Base-by-base conservation (phyloP, 257 asterid species). In the Plectranthus barbatus region DNA sequence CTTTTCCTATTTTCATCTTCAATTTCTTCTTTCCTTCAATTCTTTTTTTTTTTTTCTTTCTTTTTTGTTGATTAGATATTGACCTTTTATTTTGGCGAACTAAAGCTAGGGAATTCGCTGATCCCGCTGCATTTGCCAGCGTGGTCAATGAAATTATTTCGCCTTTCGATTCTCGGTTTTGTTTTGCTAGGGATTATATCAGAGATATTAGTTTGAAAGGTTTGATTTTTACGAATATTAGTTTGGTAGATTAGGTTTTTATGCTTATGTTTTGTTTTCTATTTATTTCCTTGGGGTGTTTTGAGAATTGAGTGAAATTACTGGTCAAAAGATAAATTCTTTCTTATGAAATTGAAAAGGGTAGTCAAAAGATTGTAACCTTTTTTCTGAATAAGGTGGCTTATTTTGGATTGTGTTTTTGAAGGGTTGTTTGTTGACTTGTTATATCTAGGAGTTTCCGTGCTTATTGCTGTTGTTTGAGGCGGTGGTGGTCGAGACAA, bases 41-140 rank as follows among this genome's bases (percentile, higher is more conserved):
- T 64, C 40, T 7, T 54, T 41, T 24, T 9, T 18, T 48, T 10
- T 36, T 8, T 3, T 36, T 36, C 5, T 9, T 18, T 48, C 41
- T 36, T 8, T 3, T 36, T 36, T 7, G 50, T 51, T 39, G 70
- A 51, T 74, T 52, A 14, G 65, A 34, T 60, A 47, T 64, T 42
- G 65, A 50, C 64, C 46, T 62, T 53, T 29, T 58, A 55, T 68
- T 59, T 53, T 1, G 62, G 59, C 15, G 67, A 29, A 18, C 52
- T 56, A 45, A 31, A 20, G 72, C 47, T 26, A 29, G 51, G 66
- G 50, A 66, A 79, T 66, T 78, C 73, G 66, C 90, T 81, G 93
- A 77, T 80, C 87, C 66, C 79, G 84, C 86, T 82, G 83, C 74
- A 37, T 77, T 70, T 67, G 62, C 68, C 76, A 69, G 81, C 82